These are phyloP conservation scores for Colletotrichum horii DNA, from an alignment of 2,329 filamentous ascomycete genomes.

Conservation along the genomic window DNA sequence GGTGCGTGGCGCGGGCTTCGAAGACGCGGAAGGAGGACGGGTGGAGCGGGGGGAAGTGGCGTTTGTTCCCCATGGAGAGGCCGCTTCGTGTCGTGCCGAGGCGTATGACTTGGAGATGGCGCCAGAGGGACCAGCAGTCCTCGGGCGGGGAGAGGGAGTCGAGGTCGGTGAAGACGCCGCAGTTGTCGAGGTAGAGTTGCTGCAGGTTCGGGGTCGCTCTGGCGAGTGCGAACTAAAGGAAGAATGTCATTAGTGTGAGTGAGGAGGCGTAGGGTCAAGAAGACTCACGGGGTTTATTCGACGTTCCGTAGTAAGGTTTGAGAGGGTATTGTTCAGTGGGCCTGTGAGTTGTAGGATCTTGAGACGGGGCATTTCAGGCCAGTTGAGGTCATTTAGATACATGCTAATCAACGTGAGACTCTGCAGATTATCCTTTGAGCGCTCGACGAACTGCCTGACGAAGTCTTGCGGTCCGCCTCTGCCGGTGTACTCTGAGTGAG, in stretches of 20 bases:
- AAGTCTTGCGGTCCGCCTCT: slow-evolving; percentile 9
- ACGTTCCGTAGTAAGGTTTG: slow-evolving; percentile 4
- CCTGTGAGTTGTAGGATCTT: slow-evolving; percentile 15
- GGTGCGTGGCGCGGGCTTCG: slow-evolving; percentile 29
- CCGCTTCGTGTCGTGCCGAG: slow-evolving; percentile 25
- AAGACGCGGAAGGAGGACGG: slow-evolving; percentile 28
- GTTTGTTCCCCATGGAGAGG: slow-evolving; percentile 18
- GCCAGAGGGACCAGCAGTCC: slow-evolving; percentile 30
- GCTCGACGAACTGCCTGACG: slow-evolving; percentile 10
- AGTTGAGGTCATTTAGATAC: slow-evolving; percentile 13
- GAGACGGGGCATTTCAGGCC: slow-evolving; percentile 15
- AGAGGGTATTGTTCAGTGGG: not conserved
- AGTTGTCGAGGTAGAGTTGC: slow-evolving; percentile 17
- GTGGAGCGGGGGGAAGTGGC: slow-evolving; percentile 21
- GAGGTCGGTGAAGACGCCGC: slow-evolving; percentile 14
- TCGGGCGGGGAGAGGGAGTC: slow-evolving; percentile 6
- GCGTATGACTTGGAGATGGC: slow-evolving; percentile 32
- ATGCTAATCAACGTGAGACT: slow-evolving; percentile 1
- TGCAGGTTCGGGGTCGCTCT: slow-evolving; percentile 16
- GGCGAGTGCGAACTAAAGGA: slow-evolving; percentile 8
- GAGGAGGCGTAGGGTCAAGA: too few relatives aligned
- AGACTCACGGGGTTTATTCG: slow-evolving; percentile 6
- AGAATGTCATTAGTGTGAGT: not conserved
- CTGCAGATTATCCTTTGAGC: not conserved
- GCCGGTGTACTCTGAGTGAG: not conserved